phyloP scores from a whole-genome alignment of 75 land plant species.

The Sequoia sempervirens region DNA sequence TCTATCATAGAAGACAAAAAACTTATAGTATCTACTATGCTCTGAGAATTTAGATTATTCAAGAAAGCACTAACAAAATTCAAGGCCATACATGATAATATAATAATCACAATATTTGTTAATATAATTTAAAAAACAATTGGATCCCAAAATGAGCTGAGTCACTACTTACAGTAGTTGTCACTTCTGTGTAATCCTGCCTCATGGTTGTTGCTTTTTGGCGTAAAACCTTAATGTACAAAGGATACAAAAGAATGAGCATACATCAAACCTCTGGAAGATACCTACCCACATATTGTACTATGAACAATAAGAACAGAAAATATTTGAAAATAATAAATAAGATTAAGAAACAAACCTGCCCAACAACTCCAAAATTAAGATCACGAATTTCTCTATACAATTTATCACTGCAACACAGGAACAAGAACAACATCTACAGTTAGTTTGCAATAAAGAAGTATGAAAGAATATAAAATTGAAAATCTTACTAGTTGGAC shows the following conservation, averaged over 20 bases:
- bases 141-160: background rate
- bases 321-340: background rate
- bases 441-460: background rate
- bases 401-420: slow-evolving; percentile 78
- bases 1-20: background rate
- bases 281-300: background rate
- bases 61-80: background rate
- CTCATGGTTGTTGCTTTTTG: slow-evolving; percentile 92
- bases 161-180: slow-evolving; percentile 50
- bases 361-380: slow-evolving; percentile 95
- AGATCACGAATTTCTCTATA: slow-evolving; percentile 95
- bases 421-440: background rate
- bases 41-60: background rate
- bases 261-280: background rate
- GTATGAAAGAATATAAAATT: background rate
- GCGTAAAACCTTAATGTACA: slow-evolving; percentile 71
- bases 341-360: slow-evolving; percentile 50
- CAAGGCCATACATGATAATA: background rate
- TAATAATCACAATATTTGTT: background rate
- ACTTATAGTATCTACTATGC: background rate
- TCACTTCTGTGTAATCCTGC: slow-evolving; percentile 86
- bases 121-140: background rate
- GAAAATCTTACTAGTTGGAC: background rate
- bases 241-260: slow-evolving; percentile 4
- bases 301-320: background rate